These are phyloP conservation scores for Moesziomyces antarcticus DNA, from an alignment of 1,284 basidiomycete species.

Conservation along the genomic window DNA sequence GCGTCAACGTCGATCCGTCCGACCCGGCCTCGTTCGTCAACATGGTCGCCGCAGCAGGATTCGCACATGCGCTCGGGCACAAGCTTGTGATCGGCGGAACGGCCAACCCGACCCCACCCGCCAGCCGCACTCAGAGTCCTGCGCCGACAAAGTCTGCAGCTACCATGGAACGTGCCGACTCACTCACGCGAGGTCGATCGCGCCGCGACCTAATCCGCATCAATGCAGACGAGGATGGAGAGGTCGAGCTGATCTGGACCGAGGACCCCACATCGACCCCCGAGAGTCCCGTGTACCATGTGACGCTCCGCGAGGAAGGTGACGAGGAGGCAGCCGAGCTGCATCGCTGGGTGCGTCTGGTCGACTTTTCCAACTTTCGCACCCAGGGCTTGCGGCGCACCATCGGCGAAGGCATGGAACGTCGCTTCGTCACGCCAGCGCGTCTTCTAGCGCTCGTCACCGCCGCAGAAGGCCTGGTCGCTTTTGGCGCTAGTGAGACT, in stretches of 20 bases:
- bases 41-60: constrained; percentile 63
- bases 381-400: constrained; percentile 93
- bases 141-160: constrained; percentile 16
- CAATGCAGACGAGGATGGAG: constrained; percentile 45
- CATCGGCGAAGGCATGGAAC: constrained; percentile 86
- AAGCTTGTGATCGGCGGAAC: constrained; percentile 45
- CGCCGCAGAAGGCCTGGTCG: constrained; percentile 59
- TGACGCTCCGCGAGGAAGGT: constrained; percentile 44
- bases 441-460: constrained; percentile 72
- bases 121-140: constrained; percentile 38
- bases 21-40: constrained; percentile 55
- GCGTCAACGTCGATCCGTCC: constrained; percentile 50
- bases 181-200: constrained; percentile 16
- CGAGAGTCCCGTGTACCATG: constrained; percentile 48
- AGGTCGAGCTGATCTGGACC: constrained; percentile 58
- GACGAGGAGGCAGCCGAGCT: constrained; percentile 34
- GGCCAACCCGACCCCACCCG: constrained; percentile 26
- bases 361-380: constrained; percentile 86
- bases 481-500: constrained; percentile 63
- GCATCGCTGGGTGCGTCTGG: constrained; percentile 57
- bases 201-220: constrained; percentile 34
- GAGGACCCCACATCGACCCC: constrained; percentile 44
- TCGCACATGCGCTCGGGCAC: constrained; percentile 57
- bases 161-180: constrained; percentile 8
- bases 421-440: constrained; percentile 90